These are phyloP conservation scores for Penicillium chermesinum DNA, from an alignment of 495 filamentous ascomycete genomes.

Conservation along the genomic window DNA sequence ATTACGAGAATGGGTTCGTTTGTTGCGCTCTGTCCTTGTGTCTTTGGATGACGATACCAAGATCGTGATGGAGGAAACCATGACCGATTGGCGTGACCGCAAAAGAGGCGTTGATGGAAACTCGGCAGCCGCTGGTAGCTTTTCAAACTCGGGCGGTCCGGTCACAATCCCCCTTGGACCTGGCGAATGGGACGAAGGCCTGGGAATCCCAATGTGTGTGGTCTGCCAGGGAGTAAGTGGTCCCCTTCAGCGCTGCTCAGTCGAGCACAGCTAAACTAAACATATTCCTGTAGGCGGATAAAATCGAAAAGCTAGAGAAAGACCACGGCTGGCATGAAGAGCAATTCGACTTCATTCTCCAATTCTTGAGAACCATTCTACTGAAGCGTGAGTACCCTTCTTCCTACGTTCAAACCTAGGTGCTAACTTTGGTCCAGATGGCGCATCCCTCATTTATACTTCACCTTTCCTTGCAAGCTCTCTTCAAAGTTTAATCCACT, in stretches of 20 bases:
- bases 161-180: constrained; percentile 75
- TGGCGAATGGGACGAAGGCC: constrained; percentile 89
- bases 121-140: constrained; percentile 39
- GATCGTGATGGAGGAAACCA: constrained; percentile 78
- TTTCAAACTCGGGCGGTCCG: constrained; percentile 43
- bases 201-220: constrained; percentile 85
- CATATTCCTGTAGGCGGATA: constrained; percentile 62
- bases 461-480: constrained; percentile 73
- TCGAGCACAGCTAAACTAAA: constrained; percentile 8
- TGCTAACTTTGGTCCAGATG: constrained; percentile 53
- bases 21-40: constrained; percentile 69
- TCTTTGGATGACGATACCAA: constrained; percentile 72
- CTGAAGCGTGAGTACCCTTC: constrained; percentile 62
- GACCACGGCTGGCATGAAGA: constrained; percentile 90
- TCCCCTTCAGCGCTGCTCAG: not conserved
- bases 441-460: constrained; percentile 86
- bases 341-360: constrained; percentile 85
- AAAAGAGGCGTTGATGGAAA: constrained; percentile 40
- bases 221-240: constrained; percentile 83
- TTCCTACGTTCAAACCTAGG: not conserved
- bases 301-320: constrained; percentile 80
- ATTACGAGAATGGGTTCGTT: constrained; percentile 78
- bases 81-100: constrained; percentile 54
- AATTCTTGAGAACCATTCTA: constrained; percentile 80
- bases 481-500: constrained; percentile 78